Base-by-base conservation (phyloP, 2,329 filamentous ascomycete genomes). In the Cyanodermella asteris region DNA sequence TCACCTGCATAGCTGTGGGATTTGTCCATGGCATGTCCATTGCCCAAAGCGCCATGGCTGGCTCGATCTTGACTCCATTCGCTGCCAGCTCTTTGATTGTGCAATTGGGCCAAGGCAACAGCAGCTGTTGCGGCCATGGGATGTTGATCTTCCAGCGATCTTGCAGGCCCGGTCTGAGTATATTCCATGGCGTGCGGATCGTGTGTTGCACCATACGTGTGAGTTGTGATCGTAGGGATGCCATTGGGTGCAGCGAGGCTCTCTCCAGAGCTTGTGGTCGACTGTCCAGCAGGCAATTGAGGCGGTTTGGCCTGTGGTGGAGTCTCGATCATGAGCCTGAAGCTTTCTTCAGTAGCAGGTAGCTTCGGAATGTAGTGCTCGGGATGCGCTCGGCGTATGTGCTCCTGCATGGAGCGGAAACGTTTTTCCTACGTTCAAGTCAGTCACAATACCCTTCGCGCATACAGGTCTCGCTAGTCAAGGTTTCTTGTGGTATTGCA, bases 331-430 rank as follows among this genome's bases (percentile, higher is more conserved):
- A 94, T 94, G 48, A 91, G 61, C 43, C 76, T 59, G 53, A 97
- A 93, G 69, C 81, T 93, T 55, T 94, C 84, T 51, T 93, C 84
- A 39, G 84, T 97, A 24, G 87, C 87, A 37, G 87, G 84, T 40
- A 94, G 74, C 64, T 94, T 93, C 24, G 87, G 72, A 40, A 97
- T 91, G 55, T 94, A 94, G 50, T 93, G 75, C 49, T 91, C 81
- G 32, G 84, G 84, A 49, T 97, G 87, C 38, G 87, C 84, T 50
- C 87, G 73, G 42, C 87, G 78, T 43, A 97, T 94, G 46, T 97
- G 87, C 64, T 97, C 87, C 55, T 94, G 87, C 80, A 97, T 94
- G 34, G 84, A 94, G 50, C 87, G 81, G 56, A 82, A 97, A 38
- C 78, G 68, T 54, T 91, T 91, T 58, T 90, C 80, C 80, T 90